Base-by-base conservation (phyloP, 306 rosid species). In the Ochetophila trinervis region DNA sequence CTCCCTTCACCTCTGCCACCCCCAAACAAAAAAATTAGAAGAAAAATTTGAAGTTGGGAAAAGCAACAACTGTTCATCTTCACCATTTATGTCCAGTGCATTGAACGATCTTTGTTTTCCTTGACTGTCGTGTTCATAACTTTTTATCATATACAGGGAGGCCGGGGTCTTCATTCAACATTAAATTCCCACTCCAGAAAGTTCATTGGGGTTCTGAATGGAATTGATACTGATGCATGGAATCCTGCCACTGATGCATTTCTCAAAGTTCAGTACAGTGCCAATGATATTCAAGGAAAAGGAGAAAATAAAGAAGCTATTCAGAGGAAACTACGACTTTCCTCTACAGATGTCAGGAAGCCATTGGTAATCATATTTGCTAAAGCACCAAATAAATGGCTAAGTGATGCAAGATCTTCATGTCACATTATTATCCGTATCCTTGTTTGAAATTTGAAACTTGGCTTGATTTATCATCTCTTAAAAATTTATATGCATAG, bases 181-280 rank as follows among this genome's bases (percentile, higher is more conserved):
- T 91, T 93, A 47, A 72, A 87, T 54, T 40, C 80, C 58, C 95
- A 93, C 81, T 74, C 95, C 50, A 93, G 79, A 78, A 93, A 93
- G 84, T 93, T 93, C 67, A 27, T 83, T 54, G 99, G 99, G 60
- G 69, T 93, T 84, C 82, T 93, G 37, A 93, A 93, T 81, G 99
- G 99, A 63, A 90, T 93, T 64, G 99, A 93, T 75, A 76, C 87
- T 49, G 99, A 90, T 76, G 77, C 84, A 51, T 93, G 99, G 99
- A 86, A 93, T 78, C 99, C 99, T 61, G 75, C 90, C 54, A 84
- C 86, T 10, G 97, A 90, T 76, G 45, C 72, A 57, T 83, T 68
- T 78, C 91, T 93, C 76, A 71, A 82, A 74, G 88, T 90, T 30
- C 97, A 90, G 78, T 93, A 86, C 83, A 84, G 66, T 37, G 90